phyloP scores from a whole-genome alignment of 768 basidiomycete genomes.

The Termitomyces sp. region DNA sequence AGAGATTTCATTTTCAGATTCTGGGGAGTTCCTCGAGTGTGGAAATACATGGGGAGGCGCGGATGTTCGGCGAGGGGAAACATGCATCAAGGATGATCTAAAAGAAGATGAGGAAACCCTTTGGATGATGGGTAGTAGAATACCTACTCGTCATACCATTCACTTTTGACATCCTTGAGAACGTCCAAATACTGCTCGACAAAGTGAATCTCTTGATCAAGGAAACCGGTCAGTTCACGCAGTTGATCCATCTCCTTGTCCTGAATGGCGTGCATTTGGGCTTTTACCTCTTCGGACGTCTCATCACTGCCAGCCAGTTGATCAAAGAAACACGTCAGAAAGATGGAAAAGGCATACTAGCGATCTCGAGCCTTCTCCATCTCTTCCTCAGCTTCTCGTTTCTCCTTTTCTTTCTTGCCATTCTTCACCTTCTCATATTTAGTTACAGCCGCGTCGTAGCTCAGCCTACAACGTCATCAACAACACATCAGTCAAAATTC shows the following conservation, averaged over 20 bases:
- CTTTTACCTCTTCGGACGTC: conserved; percentile 78
- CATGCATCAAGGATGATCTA: conserved; percentile 9
- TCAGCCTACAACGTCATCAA: conserved; percentile 43
- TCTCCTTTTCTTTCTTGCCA: conserved; percentile 83
- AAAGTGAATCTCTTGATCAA: conserved; percentile 74
- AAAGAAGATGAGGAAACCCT: neutral
- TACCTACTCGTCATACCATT: conserved; percentile 63
- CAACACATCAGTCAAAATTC: neutral
- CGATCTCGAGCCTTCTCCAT: conserved; percentile 65
- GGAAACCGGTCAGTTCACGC: conserved; percentile 63
- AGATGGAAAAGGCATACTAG: conserved; percentile 50
- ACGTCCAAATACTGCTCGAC: conserved; percentile 72
- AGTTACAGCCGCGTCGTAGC: conserved; percentile 70
- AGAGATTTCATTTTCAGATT: conserved; percentile 33
- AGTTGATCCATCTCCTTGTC: conserved; percentile 74
- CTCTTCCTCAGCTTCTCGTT: conserved; percentile 77
- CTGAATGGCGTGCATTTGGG: conserved; percentile 75
- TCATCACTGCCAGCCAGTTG: conserved; percentile 60
- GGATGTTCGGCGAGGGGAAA: conserved; percentile 8
- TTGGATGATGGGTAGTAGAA: neutral
- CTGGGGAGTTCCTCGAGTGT: conserved; percentile 14
- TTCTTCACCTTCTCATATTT: conserved; percentile 66
- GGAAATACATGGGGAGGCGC: conserved; percentile 14
- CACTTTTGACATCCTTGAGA: conserved; percentile 60
- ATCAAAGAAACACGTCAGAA: neutral